Percentiles rank a stretch among this genome's conserved stretches.
These are phyloP conservation scores for Thraustochytrium striatum DNA, from an alignment of 352 stramenopile genomes.

Conservation along the genomic window DNA sequence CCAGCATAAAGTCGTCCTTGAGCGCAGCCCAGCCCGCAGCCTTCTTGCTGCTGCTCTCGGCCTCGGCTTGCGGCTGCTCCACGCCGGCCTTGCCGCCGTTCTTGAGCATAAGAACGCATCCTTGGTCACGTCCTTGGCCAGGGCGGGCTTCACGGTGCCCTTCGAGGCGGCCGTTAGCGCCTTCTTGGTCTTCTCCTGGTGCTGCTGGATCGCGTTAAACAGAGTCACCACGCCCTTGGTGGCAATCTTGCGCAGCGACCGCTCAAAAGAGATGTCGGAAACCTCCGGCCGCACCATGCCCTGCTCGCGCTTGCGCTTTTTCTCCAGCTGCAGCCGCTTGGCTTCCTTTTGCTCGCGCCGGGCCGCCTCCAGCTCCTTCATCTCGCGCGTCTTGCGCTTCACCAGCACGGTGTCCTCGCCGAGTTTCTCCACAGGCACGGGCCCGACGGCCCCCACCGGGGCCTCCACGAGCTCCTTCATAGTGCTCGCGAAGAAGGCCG, in stretches of 20 bases:
- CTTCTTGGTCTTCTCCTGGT: slow-evolving; percentile 55
- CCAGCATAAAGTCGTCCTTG: slow-evolving; percentile 30
- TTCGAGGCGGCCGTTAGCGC: background rate
- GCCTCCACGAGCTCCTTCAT: slow-evolving; percentile 11
- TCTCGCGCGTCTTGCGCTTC: slow-evolving; percentile 49
- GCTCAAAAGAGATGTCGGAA: slow-evolving; percentile 53
- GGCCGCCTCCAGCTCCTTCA: slow-evolving; percentile 44
- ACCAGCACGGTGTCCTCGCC: slow-evolving; percentile 17
- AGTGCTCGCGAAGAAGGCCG: slow-evolving; percentile 5
- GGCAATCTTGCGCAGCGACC: slow-evolving; percentile 63
- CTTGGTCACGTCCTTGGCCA: slow-evolving; percentile 19
- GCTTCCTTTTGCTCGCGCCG: background rate
- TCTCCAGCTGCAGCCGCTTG: background rate
- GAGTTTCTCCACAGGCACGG: background rate
- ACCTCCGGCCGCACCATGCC: slow-evolving; percentile 1
- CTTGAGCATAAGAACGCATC: slow-evolving; percentile 35
- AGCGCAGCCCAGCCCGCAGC: slow-evolving; percentile 17
- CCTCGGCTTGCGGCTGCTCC: slow-evolving; percentile 10
- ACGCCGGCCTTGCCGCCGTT: background rate
- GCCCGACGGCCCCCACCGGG: background rate
- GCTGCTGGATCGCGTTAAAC: slow-evolving; percentile 69
- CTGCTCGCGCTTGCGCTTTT: background rate
- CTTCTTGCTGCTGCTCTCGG: background rate
- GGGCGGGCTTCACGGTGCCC: slow-evolving; percentile 29
- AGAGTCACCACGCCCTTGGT: slow-evolving; percentile 68